A percentile compares a stretch with the other conserved stretches of the same genome.
Evolutionary conservation across 768 basidiomycete genomes (phyloP).

Genomic region (Neoboletus magnificus): DNA sequence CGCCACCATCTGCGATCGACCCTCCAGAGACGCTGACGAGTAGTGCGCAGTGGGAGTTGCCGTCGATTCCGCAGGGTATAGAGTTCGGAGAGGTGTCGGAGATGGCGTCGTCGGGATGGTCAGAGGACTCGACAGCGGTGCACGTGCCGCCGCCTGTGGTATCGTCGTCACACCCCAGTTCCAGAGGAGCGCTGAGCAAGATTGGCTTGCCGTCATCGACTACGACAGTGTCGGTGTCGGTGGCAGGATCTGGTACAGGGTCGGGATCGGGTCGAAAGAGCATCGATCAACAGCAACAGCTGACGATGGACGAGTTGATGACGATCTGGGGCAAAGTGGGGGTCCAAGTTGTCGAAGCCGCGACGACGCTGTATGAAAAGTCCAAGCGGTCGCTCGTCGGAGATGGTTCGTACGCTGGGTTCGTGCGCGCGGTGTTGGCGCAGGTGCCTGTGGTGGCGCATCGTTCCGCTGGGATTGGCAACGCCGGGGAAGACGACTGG

Average conservation of each 20-base stretch:
- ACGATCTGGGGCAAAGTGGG: conserved; percentile 72
- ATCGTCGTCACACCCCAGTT: conserved; percentile 8
- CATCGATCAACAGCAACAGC: conserved; percentile 30
- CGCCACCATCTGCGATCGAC: conserved; percentile 36
- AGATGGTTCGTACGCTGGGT: conserved; percentile 81
- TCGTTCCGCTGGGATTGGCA: conserved; percentile 27
- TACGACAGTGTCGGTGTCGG: conserved; percentile 10
- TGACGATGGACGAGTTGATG: conserved; percentile 65
- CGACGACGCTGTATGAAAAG: conserved; percentile 63
- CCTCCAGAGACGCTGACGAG: conserved; percentile 35
- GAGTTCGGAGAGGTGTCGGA: conserved; percentile 49
- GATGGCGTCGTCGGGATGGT: conserved; percentile 57
- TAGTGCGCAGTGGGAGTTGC: conserved; percentile 62
- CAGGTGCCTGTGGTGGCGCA: conserved; percentile 58
- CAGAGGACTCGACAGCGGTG: conserved; percentile 49
- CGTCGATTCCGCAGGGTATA: conserved; percentile 52
- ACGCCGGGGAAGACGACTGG: conserved; percentile 36
- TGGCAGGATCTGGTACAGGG: background rate
- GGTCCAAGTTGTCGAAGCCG: conserved; percentile 67
- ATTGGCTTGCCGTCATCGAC: conserved; percentile 1
- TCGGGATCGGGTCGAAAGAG: conserved; percentile 5
- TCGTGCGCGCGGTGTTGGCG: conserved; percentile 62
- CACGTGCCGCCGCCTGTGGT: conserved; percentile 21
- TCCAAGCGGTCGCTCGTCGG: conserved; percentile 78
- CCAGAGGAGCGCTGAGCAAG: conserved; percentile 9